Percentiles rank a stretch among this genome's conserved stretches.
These are phyloP conservation scores for Didymella glomerata DNA, from an alignment of 2,329 filamentous ascomycete species.

Conservation along the genomic window DNA sequence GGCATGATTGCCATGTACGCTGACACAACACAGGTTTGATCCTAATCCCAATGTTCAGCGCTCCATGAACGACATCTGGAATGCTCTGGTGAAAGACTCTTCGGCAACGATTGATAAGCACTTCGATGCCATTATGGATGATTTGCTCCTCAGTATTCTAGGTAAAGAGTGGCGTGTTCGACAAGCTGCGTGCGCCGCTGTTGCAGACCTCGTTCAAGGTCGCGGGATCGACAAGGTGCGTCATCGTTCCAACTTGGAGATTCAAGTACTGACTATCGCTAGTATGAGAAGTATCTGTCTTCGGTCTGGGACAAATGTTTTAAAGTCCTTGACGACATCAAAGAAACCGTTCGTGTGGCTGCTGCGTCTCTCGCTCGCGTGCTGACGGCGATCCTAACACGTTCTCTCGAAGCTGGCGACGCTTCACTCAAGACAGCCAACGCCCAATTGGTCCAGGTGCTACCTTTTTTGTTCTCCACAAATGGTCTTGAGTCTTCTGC, in stretches of 20 bases:
- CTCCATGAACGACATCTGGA: slow-evolving; percentile 99
- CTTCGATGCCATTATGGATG: slow-evolving; percentile 88
- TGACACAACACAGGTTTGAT: slow-evolving; percentile 69
- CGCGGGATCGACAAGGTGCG: slow-evolving; percentile 63
- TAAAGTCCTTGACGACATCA: slow-evolving; percentile 95
- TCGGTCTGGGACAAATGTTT: slow-evolving; percentile 87
- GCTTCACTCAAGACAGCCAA: slow-evolving; percentile 71
- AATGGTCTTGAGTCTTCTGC: slow-evolving; percentile 89
- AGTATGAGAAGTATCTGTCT: slow-evolving; percentile 84
- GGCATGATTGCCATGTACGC: neutral
- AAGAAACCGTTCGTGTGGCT: slow-evolving; percentile 82
- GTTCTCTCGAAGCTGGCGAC: slow-evolving; percentile 82
- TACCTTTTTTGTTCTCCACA: slow-evolving; percentile 89
- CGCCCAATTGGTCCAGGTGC: slow-evolving; percentile 82
- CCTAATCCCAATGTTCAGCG: slow-evolving; percentile 90
- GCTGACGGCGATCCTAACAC: slow-evolving; percentile 83
- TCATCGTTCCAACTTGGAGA: neutral
- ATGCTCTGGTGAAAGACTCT: slow-evolving; percentile 89
- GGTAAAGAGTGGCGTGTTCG: slow-evolving; percentile 93
- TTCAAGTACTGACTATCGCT: slow-evolving; percentile 15
- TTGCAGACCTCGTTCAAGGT: slow-evolving; percentile 87
- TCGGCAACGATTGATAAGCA: slow-evolving; percentile 77
- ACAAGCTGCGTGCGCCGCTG: slow-evolving; percentile 89
- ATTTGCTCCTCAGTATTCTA: slow-evolving; percentile 84
- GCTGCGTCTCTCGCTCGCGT: slow-evolving; percentile 84